Percentiles rank a stretch among this genome's conserved stretches.
phyloP scores from a whole-genome alignment of 352 stramenopile genomes.

The Phytophthora tubulina region DNA sequence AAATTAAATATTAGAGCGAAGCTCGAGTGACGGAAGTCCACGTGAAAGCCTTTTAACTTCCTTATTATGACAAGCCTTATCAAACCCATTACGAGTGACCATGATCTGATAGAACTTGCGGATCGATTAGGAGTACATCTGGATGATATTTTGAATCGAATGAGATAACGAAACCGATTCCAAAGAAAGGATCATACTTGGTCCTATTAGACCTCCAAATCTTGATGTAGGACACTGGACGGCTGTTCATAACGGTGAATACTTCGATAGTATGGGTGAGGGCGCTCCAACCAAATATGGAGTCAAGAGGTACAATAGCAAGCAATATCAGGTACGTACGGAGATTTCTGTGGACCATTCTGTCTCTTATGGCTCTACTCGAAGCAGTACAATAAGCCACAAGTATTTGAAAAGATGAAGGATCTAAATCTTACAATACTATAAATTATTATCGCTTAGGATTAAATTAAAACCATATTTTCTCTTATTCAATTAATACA shows the following conservation, averaged over 20 bases:
- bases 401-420: constrained; percentile 23
- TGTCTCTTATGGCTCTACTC: constrained; percentile 23
- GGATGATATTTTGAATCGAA: constrained; percentile 20
- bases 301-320: constrained; percentile 19
- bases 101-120: constrained; percentile 21
- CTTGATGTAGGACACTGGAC: constrained; percentile 25
- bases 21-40: too few relatives aligned
- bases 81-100: constrained; percentile 10
- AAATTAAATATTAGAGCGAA: constrained; percentile 8
- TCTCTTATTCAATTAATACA: too few relatives aligned
- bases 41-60: too few relatives aligned
- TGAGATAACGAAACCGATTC: constrained; percentile 19
- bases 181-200: constrained; percentile 12
- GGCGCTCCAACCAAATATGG: constrained; percentile 16
- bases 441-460: too few relatives aligned
- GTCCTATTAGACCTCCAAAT: constrained; percentile 18
- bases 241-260: constrained; percentile 12
- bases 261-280: constrained; percentile 28
- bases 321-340: constrained; percentile 28
- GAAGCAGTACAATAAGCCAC: constrained; percentile 24
- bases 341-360: constrained; percentile 25
- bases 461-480: too few relatives aligned
- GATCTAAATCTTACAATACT: constrained; percentile 23
- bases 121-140: constrained; percentile 1
- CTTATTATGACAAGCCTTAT: constrained; percentile 9